phyloP scores from a whole-genome alignment of 2,329 filamentous ascomycete species.

The Berkeleyomyces basicola region DNA sequence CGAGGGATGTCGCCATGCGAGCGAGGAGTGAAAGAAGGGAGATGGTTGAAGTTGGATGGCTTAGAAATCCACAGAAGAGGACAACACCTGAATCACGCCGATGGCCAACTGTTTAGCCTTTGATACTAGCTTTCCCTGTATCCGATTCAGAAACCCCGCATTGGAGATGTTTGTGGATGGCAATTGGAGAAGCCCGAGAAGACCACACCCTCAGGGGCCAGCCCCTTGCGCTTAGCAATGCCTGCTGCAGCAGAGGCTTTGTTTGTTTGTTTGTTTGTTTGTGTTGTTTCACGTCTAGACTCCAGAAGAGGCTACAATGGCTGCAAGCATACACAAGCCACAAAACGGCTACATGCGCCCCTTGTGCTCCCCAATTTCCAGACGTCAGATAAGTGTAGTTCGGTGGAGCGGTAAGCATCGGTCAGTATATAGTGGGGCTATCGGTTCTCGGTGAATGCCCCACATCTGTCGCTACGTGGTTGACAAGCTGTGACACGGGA shows the following conservation, averaged over 20 bases:
- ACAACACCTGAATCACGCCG: not conserved
- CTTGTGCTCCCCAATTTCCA: not conserved
- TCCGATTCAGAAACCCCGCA: not conserved
- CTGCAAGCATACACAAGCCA: too few species aligned
- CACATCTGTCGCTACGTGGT: not conserved
- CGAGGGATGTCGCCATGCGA: constrained; percentile 3
- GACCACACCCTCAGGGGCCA: not conserved
- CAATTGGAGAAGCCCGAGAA: not conserved
- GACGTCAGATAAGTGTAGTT: not conserved
- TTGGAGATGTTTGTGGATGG: not conserved
- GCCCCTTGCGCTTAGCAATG: too few species aligned
- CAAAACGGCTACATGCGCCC: too few species aligned
- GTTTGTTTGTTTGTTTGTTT: too few species aligned
- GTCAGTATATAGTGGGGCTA: not conserved
- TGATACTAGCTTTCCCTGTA: not conserved
- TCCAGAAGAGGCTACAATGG: too few species aligned
- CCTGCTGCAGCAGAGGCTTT: too few species aligned
- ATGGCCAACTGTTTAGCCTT: not conserved
- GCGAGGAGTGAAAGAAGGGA: not conserved
- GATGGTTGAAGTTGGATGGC: not conserved
- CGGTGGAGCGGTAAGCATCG: not conserved
- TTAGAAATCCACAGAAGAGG: not conserved
- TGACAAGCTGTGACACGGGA: not conserved
- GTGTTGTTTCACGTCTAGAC: too few species aligned
- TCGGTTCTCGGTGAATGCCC: not conserved